A percentile compares a stretch with the other conserved stretches of the same genome.
These are phyloP conservation scores for Penicillium ucsense DNA, from an alignment of 495 filamentous ascomycete genomes.

Conservation along the genomic window DNA sequence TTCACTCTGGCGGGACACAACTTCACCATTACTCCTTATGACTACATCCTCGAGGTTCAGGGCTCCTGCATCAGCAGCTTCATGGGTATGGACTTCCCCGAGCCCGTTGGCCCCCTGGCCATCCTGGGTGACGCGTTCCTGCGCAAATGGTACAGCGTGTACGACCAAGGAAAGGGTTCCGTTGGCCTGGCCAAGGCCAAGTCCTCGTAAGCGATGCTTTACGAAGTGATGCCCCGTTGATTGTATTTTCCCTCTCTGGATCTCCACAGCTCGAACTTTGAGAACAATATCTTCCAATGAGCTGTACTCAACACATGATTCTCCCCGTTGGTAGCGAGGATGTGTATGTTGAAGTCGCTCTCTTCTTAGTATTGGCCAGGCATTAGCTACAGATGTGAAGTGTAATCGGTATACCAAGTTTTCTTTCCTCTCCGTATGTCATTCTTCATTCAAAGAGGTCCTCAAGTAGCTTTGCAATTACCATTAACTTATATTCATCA, in stretches of 20 bases:
- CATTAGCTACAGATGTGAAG: too few relatives aligned
- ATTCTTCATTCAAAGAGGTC: too few relatives aligned
- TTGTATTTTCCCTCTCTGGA: background rate
- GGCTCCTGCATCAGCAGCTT: conserved; percentile 95
- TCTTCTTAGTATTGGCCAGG: too few relatives aligned
- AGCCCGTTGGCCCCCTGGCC: conserved; percentile 81
- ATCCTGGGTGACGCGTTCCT: conserved; percentile 98
- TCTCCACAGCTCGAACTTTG: too few relatives aligned
- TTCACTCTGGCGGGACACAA: conserved; percentile 83
- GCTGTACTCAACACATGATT: too few relatives aligned
- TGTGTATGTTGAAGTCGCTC: too few relatives aligned
- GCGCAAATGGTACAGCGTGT: conserved; percentile 93
- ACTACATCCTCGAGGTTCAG: conserved; percentile 94
- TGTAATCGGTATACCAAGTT: too few relatives aligned
- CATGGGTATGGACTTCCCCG: conserved; percentile 96
- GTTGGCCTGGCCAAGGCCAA: conserved; percentile 86
- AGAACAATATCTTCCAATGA: too few relatives aligned
- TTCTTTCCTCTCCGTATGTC: too few relatives aligned
- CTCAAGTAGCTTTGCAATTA: too few relatives aligned
- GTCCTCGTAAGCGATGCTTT: conserved; percentile 18
- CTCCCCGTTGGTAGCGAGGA: too few relatives aligned
- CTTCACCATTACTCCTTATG: conserved; percentile 79
- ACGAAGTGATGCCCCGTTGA: background rate
- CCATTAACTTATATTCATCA: too few relatives aligned
- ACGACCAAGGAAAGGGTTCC: conserved; percentile 74